These are phyloP conservation scores for Yarrowia keelungensis DNA, from an alignment of 805 yeast genomes.

Conservation along the genomic window DNA sequence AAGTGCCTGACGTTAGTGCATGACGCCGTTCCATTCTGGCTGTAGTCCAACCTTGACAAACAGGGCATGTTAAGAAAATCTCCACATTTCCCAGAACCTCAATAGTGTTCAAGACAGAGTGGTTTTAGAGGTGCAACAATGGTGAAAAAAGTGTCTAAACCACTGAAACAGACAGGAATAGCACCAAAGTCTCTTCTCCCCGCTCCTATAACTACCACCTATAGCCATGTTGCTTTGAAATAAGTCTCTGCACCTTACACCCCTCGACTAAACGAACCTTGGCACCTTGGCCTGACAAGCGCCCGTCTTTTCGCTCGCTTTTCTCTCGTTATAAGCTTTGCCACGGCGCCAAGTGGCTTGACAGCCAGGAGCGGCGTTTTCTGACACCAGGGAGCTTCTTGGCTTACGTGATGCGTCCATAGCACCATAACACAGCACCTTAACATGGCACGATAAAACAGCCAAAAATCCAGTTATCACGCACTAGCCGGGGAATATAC, in stretches of 20 bases:
- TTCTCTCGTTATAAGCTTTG: not conserved
- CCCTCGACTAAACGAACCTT: not conserved
- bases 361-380: not conserved
- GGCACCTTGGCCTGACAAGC: not conserved
- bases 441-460: not conserved
- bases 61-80: too few relatives aligned
- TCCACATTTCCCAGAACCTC: not conserved
- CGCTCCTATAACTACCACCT: too few relatives aligned
- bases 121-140: too few relatives aligned
- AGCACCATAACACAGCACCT: not conserved
- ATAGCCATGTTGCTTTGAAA: too few relatives aligned
- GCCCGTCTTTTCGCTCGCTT: too few relatives aligned
- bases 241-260: too few relatives aligned
- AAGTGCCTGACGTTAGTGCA: not conserved
- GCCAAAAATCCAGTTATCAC: not conserved
- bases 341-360: slow-evolving; percentile 1
- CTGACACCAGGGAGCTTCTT: not conserved
- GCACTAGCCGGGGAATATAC: slow-evolving; percentile 8
- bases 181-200: too few relatives aligned
- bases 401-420: not conserved
- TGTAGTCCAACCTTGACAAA: not conserved
- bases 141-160: too few relatives aligned
- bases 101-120: not conserved
- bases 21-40: not conserved
- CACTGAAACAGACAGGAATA: too few relatives aligned